Evolutionary conservation across 2,329 filamentous ascomycete species (phyloP).

Genomic region (Chrysoporthe deuterocubensis): DNA sequence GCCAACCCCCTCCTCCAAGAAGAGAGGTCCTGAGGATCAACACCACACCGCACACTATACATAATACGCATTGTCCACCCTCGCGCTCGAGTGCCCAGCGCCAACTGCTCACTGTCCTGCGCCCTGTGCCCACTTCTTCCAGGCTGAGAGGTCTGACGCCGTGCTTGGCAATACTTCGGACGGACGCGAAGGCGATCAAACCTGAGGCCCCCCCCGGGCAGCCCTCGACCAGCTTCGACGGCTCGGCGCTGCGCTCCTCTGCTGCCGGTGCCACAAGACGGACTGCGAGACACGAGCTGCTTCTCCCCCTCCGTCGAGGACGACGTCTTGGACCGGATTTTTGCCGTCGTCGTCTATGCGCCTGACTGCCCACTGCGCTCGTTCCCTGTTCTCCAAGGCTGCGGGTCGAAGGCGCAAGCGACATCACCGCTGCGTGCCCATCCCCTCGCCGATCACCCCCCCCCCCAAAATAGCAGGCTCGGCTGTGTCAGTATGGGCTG

Average conservation of each 20-base stretch:
- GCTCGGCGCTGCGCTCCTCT: not conserved
- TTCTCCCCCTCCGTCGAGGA: not conserved
- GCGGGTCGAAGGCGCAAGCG: not conserved
- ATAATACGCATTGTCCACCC: conserved; percentile 22
- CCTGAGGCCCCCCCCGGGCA: conserved; percentile 7
- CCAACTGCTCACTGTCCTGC: not conserved
- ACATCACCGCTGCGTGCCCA: conserved; percentile 1
- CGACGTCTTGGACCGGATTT: not conserved
- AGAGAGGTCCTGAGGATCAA: not conserved
- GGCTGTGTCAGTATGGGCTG: conserved; percentile 23
- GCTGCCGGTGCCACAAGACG: not conserved
- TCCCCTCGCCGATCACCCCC: conserved; percentile 1
- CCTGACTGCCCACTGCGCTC: not conserved
- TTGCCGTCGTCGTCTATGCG: not conserved
- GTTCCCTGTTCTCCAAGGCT: not conserved
- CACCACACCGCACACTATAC: not conserved
- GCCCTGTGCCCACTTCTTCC: not conserved
- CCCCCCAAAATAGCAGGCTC: conserved; percentile 21
- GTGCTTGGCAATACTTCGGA: conserved; percentile 22
- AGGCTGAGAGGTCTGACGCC: conserved; percentile 17
- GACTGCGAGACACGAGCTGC: not conserved
- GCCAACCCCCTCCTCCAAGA: not conserved
- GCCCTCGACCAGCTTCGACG: conserved; percentile 9
- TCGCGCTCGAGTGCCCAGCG: conserved; percentile 11
- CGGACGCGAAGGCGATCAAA: conserved; percentile 27